Base-by-base conservation (phyloP, 2,329 filamentous ascomycete genomes). In the Gnomoniopsis sp. region DNA sequence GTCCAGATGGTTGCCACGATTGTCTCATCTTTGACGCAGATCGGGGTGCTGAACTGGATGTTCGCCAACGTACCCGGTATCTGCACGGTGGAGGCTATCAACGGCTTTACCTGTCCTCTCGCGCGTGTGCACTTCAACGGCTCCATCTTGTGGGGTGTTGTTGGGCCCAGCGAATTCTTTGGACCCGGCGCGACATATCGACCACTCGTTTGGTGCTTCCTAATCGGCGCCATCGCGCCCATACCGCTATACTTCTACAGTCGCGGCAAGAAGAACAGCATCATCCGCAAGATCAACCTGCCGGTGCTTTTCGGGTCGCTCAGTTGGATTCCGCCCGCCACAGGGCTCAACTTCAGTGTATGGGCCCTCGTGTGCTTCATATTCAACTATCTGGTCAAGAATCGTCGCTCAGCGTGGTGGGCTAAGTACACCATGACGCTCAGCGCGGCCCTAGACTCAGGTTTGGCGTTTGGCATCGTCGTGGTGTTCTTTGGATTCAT, bases 351-450 rank as follows among this genome's bases (percentile, higher is more conserved):
- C 72, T 96, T 95, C 70, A 90, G 87, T 1, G 88, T 93, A 47
- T 96, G 91, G 90, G 89, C 88, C 0, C 75, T 95, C 8, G 89
- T 96, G 15, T 95, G 90, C 75, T 96, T 88, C 72, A 65, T 91
- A 47, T 96, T 96, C 79, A 96, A 96, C 71, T 87, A 88, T 70
- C 72, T 88, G 61, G 82, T 96, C 67, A 86, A 87, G 69, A 84
- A 84, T 38, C 79, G 88, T 22, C 88, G 85, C 26, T 79, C 79
- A 33, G 86, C 84, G 1, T 96, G 91, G 91, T 96, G 91, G 91
- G 86, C 85, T 50, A 95, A 96, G 73, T 96, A 96, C 71, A 93
- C 90, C 44, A 95, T 96, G 90, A 93, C 90, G 3, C 77, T 96
- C 54, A 91, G 88, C 59, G 91, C 91, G 0, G 91, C 90, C 1